Conservation (phyloP, 2,329 filamentous ascomycete genomes). For the Colletotrichum graminicola region DNA sequence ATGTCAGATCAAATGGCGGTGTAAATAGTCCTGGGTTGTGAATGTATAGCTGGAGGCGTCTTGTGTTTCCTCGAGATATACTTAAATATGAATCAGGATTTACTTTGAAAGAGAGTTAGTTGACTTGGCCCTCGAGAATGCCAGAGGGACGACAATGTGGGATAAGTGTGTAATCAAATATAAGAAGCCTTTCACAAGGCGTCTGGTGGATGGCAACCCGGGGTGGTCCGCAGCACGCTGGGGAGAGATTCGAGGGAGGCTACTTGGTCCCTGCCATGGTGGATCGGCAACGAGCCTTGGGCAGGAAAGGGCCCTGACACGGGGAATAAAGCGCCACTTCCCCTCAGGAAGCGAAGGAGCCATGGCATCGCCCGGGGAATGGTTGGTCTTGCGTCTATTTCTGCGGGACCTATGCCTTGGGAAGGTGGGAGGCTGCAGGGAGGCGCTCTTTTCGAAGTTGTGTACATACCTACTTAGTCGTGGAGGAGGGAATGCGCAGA, state of each 20-base stretch:
- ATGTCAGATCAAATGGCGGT: slow-evolving; percentile 10
- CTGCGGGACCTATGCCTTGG: background rate
- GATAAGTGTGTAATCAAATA: slow-evolving; percentile 22
- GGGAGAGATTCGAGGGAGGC: slow-evolving; percentile 27
- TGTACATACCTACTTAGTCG: background rate
- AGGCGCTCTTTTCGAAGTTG: background rate
- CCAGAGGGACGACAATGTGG: background rate
- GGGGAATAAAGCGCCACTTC: slow-evolving; percentile 23
- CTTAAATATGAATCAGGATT: background rate
- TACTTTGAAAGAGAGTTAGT: background rate
- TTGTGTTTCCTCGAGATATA: background rate
- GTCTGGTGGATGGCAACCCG: background rate
- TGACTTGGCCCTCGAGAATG: background rate
- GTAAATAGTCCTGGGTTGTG: slow-evolving; percentile 1
- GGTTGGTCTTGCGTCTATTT: background rate
- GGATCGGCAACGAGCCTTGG: slow-evolving; percentile 9
- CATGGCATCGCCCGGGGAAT: background rate
- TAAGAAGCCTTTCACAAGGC: slow-evolving; percentile 1
- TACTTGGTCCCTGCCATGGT: slow-evolving; percentile 4
- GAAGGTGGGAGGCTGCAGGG: slow-evolving; percentile 9
- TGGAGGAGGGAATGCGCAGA: background rate
- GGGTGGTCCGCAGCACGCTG: background rate
- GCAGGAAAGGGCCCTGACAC: slow-evolving; percentile 6
- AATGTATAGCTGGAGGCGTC: background rate
- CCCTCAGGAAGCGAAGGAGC: slow-evolving; percentile 11